These are phyloP conservation scores for Dichotomocladium elegans DNA, from an alignment of 371 early-diverging fungal genomes.

Conservation along the genomic window DNA sequence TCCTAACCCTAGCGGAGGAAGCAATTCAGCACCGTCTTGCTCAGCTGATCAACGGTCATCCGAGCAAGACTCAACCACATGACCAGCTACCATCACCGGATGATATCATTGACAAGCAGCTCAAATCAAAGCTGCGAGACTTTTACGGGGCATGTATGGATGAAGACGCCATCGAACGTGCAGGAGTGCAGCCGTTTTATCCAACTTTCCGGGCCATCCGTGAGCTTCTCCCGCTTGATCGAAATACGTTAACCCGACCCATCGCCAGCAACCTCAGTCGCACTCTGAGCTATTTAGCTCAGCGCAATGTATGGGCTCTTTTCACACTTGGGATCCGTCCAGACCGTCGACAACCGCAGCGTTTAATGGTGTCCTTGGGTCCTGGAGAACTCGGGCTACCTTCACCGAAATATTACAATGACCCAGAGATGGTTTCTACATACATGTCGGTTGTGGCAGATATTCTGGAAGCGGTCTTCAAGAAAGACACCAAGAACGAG, in stretches of 20 bases:
- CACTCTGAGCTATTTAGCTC: slow-evolving; percentile 11
- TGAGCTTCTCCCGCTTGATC: slow-evolving; percentile 12
- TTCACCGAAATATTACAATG: slow-evolving; percentile 47
- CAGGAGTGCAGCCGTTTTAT: slow-evolving; percentile 32
- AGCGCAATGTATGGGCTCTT: slow-evolving; percentile 24
- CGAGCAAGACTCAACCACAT: neutral
- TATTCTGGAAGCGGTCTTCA: slow-evolving; percentile 18
- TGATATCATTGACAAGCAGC: slow-evolving; percentile 32
- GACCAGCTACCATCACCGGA: slow-evolving; percentile 28
- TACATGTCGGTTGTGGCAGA: slow-evolving; percentile 35
- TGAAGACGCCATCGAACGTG: slow-evolving; percentile 28
- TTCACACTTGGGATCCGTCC: slow-evolving; percentile 27
- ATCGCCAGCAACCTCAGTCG: slow-evolving; percentile 12
- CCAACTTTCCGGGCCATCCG: slow-evolving; percentile 33
- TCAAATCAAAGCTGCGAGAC: slow-evolving; percentile 36
- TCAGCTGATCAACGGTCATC: slow-evolving; percentile 1
- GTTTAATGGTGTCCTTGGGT: slow-evolving; percentile 20
- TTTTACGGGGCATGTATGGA: slow-evolving; percentile 57
- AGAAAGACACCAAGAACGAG: slow-evolving; percentile 18
- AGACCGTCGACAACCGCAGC: slow-evolving; percentile 27
- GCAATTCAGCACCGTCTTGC: slow-evolving; percentile 14
- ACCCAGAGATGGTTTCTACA: slow-evolving; percentile 17
- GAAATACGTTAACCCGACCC: neutral
- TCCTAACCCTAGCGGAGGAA: slow-evolving; percentile 5
- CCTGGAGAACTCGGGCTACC: slow-evolving; percentile 49